A percentile compares a stretch with the other conserved stretches of the same genome.
phyloP scores from a whole-genome alignment of 495 filamentous ascomycete species.

The Aspergillus affinis region DNA sequence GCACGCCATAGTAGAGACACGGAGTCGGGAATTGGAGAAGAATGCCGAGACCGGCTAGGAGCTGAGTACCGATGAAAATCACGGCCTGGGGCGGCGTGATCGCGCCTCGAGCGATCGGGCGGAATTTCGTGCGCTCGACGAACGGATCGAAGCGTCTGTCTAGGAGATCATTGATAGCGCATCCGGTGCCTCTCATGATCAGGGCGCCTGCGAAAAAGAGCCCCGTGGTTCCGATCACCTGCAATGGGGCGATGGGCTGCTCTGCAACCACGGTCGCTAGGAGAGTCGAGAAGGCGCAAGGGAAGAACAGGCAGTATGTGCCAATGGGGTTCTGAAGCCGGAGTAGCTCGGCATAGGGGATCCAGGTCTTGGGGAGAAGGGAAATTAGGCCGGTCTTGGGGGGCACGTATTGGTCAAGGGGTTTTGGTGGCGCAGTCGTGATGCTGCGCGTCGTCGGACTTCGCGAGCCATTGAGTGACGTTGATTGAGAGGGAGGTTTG shows the following conservation, averaged over 20 bases:
- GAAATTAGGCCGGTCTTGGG: constrained; percentile 79
- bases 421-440: constrained; percentile 8
- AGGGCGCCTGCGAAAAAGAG: constrained; percentile 87
- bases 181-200: constrained; percentile 97
- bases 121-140: constrained; percentile 81
- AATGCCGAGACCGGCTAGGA: constrained; percentile 76
- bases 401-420: constrained; percentile 53
- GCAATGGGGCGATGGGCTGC: constrained; percentile 53
- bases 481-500: not conserved
- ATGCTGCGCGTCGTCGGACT: not conserved
- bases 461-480: not conserved
- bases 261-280: constrained; percentile 41
- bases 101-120: constrained; percentile 86
- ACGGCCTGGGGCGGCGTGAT: constrained; percentile 72
- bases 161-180: constrained; percentile 97
- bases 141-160: constrained; percentile 90
- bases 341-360: constrained; percentile 92
- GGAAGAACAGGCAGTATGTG: constrained; percentile 94
- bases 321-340: constrained; percentile 93
- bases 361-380: constrained; percentile 67
- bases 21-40: constrained; percentile 82
- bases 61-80: constrained; percentile 77
- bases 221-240: constrained; percentile 63
- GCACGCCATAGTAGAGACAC: constrained; percentile 85
- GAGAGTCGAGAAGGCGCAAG: constrained; percentile 88